A percentile compares a stretch with the other conserved stretches of the same genome.
Conservation (phyloP, 768 basidiomycete genomes). For the Leccinum disarticulatum region DNA sequence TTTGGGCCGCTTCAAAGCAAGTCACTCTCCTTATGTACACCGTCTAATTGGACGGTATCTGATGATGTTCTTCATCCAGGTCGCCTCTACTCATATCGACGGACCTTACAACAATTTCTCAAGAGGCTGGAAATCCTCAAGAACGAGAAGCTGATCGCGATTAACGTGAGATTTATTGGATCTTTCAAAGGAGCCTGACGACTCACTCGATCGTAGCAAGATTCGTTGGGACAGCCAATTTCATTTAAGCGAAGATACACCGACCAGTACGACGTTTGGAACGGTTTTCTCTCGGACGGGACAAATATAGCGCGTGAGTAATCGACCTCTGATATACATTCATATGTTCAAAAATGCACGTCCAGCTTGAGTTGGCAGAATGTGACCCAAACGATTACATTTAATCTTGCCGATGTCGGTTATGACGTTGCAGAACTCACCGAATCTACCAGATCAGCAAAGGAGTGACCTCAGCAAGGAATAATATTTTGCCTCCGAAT, state of each 20-base stretch:
- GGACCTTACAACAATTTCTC: slow-evolving; percentile 7
- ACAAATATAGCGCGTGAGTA: too few relatives aligned
- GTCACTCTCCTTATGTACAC: too few relatives aligned
- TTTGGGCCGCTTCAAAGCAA: too few relatives aligned
- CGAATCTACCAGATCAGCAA: slow-evolving; percentile 7
- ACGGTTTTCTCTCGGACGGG: too few relatives aligned
- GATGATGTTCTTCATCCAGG: too few relatives aligned
- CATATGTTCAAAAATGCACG: too few relatives aligned
- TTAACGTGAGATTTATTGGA: slow-evolving; percentile 5
- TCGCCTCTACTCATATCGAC: slow-evolving; percentile 10
- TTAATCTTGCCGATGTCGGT: slow-evolving; percentile 3
- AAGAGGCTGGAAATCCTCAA: slow-evolving; percentile 7
- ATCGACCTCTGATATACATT: too few relatives aligned
- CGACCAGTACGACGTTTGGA: too few relatives aligned
- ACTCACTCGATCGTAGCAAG: slow-evolving; percentile 12
- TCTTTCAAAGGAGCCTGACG: neutral
- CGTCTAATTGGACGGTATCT: too few relatives aligned
- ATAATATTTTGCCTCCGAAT: neutral
- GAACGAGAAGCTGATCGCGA: slow-evolving; percentile 5
- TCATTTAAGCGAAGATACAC: too few relatives aligned
- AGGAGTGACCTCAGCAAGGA: neutral
- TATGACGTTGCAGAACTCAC: slow-evolving; percentile 3
- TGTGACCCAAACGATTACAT: too few relatives aligned
- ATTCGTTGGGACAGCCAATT: slow-evolving; percentile 1
- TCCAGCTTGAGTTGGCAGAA: too few relatives aligned